These are phyloP conservation scores for Coleophoma eucalyptorum DNA, from an alignment of 2,329 filamentous ascomycete species.

Conservation along the genomic window DNA sequence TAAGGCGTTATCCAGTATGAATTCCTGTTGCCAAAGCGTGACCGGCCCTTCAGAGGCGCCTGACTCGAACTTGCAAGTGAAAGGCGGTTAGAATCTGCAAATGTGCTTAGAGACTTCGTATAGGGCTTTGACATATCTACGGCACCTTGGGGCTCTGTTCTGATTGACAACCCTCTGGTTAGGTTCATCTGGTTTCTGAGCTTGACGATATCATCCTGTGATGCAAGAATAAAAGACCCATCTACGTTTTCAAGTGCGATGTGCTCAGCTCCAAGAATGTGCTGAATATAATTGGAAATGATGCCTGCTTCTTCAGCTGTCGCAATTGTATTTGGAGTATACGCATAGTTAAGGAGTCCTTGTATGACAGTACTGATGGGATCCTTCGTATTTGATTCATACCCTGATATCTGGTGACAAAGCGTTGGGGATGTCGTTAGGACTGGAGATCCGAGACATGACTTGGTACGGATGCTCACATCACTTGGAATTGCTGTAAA, in stretches of 20 bases:
- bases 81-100: too few species aligned
- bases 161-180: conserved; percentile 1
- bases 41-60: background rate
- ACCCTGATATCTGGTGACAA: background rate
- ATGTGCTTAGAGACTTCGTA: background rate
- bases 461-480: conserved; percentile 13
- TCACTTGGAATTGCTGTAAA: conserved; percentile 10
- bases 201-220: conserved; percentile 7
- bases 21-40: too few species aligned
- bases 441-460: conserved; percentile 2
- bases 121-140: background rate
- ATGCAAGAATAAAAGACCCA: too few species aligned
- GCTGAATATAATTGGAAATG: conserved; percentile 13
- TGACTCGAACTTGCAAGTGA: background rate
- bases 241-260: conserved; percentile 3
- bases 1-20: conserved; percentile 7
- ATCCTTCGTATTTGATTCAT: background rate
- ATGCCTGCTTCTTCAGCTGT: conserved; percentile 3
- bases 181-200: conserved; percentile 12
- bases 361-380: conserved; percentile 1
- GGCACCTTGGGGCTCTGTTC: background rate
- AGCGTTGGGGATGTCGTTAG: background rate
- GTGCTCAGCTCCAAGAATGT: conserved; percentile 5
- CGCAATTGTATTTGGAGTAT: conserved; percentile 1
- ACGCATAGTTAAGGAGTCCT: conserved; percentile 8